A percentile compares a stretch with the other conserved stretches of the same genome.
Evolutionary conservation across 257 asterid species (phyloP).

Genomic region (Ehretia macrophylla): DNA sequence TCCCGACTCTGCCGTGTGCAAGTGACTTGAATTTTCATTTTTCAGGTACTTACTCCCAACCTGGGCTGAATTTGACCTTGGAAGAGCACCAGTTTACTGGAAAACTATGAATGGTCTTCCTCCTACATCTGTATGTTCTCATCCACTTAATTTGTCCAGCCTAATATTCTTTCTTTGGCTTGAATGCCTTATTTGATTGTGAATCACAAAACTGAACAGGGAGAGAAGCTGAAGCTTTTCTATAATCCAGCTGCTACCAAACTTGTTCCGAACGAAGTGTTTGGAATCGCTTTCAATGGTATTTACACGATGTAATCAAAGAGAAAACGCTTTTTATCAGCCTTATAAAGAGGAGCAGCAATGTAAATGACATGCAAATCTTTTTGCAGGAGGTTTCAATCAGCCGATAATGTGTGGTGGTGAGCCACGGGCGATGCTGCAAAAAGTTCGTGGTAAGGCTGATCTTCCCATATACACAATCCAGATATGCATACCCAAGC

Average conservation of each 20-base stretch:
- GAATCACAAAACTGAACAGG: slow-evolving; percentile 34
- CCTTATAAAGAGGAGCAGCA: no score
- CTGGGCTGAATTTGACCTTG: slow-evolving; percentile 90
- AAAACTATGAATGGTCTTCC: slow-evolving; percentile 90
- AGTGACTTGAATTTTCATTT: neutral
- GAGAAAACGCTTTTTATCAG: no score
- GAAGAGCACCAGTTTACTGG: slow-evolving; percentile 83
- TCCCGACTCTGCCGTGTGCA: no score
- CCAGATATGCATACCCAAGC: slow-evolving; percentile 84
- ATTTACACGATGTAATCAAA: slow-evolving; percentile 1
- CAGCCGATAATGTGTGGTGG: slow-evolving; percentile 97
- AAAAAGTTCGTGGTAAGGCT: slow-evolving; percentile 69
- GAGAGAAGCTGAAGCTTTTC: slow-evolving; percentile 65
- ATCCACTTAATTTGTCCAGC: no score
- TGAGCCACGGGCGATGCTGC: slow-evolving; percentile 85
- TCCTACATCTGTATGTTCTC: slow-evolving; percentile 64
- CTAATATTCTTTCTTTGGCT: neutral
- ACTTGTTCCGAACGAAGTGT: slow-evolving; percentile 55
- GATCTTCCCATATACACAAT: slow-evolving; percentile 71
- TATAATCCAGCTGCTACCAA: slow-evolving; percentile 74
- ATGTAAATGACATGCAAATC: no score
- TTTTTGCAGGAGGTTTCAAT: slow-evolving; percentile 71
- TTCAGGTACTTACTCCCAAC: slow-evolving; percentile 62
- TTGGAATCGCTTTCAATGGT: slow-evolving; percentile 82
- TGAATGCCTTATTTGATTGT: slow-evolving; percentile 5